These are phyloP conservation scores for Taxillus chinensis DNA, from an alignment of 164 flowering plant species.

Conservation along the genomic window DNA sequence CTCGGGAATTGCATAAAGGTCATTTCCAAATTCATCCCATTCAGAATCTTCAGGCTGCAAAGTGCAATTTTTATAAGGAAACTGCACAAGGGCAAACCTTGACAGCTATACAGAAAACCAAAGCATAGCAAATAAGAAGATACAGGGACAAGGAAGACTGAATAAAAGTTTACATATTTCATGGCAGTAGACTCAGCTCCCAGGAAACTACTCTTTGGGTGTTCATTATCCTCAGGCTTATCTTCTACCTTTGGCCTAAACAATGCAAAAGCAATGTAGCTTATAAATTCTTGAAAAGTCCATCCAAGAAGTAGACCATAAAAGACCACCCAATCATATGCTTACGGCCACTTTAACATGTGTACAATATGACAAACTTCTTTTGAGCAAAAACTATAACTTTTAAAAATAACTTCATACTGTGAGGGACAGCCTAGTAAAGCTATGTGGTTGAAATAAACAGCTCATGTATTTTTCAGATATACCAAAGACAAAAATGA, in stretches of 20 bases:
- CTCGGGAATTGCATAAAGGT: conserved; percentile 84
- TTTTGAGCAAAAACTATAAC: no score
- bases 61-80: neutral
- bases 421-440: no score
- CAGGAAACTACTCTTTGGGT: conserved; percentile 29
- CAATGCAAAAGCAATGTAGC: conserved; percentile 6
- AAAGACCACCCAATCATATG: no score
- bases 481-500: neutral
- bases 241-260: conserved; percentile 59
- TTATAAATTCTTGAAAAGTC: neutral
- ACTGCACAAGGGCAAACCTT: neutral
- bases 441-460: no score
- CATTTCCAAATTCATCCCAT: conserved; percentile 94
- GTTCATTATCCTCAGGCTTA: conserved; percentile 34
- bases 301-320: no score
- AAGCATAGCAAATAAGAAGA: neutral
- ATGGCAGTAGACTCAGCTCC: conserved; percentile 39
- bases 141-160: neutral
- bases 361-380: no score
- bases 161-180: conserved; percentile 44
- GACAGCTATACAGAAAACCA: neutral
- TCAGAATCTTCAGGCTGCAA: conserved; percentile 69
- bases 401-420: no score
- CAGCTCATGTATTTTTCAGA: no score
- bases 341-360: no score